Conservation (phyloP, 106 monocot genomes). For the Vanilla planifolia region DNA sequence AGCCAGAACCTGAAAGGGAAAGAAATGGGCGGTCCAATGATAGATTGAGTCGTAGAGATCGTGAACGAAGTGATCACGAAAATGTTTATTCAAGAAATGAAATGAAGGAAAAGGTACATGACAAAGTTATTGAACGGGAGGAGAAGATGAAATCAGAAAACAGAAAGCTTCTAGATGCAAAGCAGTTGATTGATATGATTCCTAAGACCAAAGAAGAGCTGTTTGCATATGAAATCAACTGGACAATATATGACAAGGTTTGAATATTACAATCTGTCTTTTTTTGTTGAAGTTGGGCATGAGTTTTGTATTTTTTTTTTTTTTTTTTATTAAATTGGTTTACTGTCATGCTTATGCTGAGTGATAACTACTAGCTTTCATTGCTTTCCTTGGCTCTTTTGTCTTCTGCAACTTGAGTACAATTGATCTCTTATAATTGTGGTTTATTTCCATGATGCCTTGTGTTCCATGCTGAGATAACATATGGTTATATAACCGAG, state of each 20-base stretch:
- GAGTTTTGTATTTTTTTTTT: neutral
- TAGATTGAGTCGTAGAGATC: conserved; percentile 47
- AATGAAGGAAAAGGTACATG: conserved; percentile 48
- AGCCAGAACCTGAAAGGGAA: conserved; percentile 46
- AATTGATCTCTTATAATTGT: too few species aligned
- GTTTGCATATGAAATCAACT: conserved; percentile 85
- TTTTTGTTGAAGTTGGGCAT: neutral
- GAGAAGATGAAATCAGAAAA: conserved; percentile 61
- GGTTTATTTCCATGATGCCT: too few species aligned
- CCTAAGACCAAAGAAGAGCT: conserved; percentile 96
- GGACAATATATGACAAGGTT: conserved; percentile 92
- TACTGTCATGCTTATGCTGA: too few species aligned
- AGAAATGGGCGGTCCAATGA: conserved; percentile 46
- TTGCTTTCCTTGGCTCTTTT: too few species aligned
- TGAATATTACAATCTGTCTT: neutral
- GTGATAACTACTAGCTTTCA: too few species aligned
- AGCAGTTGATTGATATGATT: conserved; percentile 98
- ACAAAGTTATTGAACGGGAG: conserved; percentile 41
- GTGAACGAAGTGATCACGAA: conserved; percentile 40
- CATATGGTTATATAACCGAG: too few species aligned
- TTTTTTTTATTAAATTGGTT: too few species aligned
- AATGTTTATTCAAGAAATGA: conserved; percentile 29
- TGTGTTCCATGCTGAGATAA: too few species aligned
- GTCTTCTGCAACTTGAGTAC: too few species aligned
- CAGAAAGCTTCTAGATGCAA: conserved; percentile 91